Evolutionary conservation across 495 filamentous ascomycete genomes (phyloP).

Genomic region (Penicillium pancosmium): DNA sequence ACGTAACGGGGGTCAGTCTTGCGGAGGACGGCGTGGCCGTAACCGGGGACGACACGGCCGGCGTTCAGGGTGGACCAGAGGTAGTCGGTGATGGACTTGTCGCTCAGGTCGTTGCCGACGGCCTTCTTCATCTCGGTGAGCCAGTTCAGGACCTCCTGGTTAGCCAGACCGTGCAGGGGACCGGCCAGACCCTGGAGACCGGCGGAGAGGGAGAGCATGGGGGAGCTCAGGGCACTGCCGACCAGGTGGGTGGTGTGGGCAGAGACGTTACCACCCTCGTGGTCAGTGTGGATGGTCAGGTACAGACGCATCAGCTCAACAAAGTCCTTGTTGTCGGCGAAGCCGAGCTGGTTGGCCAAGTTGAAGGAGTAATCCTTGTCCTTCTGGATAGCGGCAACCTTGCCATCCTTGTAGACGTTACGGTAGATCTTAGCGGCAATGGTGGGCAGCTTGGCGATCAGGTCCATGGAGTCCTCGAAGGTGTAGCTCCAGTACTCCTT

Average conservation of each 20-base stretch:
- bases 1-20: conserved; percentile 99
- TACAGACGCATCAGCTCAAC: conserved; percentile 97
- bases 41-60: conserved; percentile 95
- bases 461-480: conserved; percentile 99
- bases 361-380: conserved; percentile 99
- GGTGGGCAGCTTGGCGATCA: conserved; percentile 98
- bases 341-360: conserved; percentile 98
- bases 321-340: conserved; percentile 93
- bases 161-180: conserved; percentile 97
- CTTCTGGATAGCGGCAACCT: conserved; percentile 91
- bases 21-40: conserved; percentile 97
- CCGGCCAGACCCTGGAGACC: conserved; percentile 97
- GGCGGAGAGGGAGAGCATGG: conserved; percentile 92
- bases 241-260: conserved; percentile 98
- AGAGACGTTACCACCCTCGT: conserved; percentile 98
- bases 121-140: conserved; percentile 97
- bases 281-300: conserved; percentile 98
- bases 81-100: conserved; percentile 95
- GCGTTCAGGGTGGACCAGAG: conserved; percentile 95
- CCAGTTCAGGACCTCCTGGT: conserved; percentile 99
- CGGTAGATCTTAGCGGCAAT: conserved; percentile 98
- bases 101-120: conserved; percentile 91
- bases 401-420: conserved; percentile 99
- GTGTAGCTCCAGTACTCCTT: conserved; percentile 99
- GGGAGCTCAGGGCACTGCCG: conserved; percentile 94